Evolutionary conservation across 257 asterid genomes (phyloP), one percentile per base, ranked within the genome.

Genomic region (Solanum medicagineum): DNA sequence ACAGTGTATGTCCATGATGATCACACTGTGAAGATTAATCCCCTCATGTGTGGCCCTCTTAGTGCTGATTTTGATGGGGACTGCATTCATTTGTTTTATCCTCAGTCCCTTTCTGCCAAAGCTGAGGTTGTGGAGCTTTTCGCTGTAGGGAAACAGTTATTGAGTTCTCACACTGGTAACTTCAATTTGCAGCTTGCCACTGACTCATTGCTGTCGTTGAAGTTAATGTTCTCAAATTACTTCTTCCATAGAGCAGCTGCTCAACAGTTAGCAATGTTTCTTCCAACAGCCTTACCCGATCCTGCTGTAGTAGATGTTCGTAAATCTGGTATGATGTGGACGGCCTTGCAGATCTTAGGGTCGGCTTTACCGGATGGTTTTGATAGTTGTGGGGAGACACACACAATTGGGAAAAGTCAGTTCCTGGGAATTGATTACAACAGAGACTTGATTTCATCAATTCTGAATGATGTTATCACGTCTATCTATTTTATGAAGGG

Each of bases 41-140:
- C 99, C 71, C 92, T 97, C 2, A 94, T 97, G 29, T 97, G 99
- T 84, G 93, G 98, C 75, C 99, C 99, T 24, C 94, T 95, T 8
- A 92, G 98, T 90, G 99, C 99, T 54, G 98, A 97, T 87, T 97
- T 97, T 44, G 99, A 95, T 89, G 98, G 98, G 65, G 99, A 94
- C 45, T 97, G 98, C 71, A 91, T 97, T 73, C 99, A 95, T 86
- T 62, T 97, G 84, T 97, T 97, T 86, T 97, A 97, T 87, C 98
- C 98, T 2, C 99, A 97, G 90, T 93, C 98, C 56, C 95, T 94
- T 56, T 94, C 96, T 87, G 99, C 99, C 9, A 95, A 94, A 91
- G 97, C 99, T 70, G 98, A 97, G 92, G 99, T 93, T 44, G 62
- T 93, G 69, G 99, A 97, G 92, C 97, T 97, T 83, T 97, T 97